These are phyloP conservation scores for Heliosperma pusillum DNA, from an alignment of 148 eudicot genomes.

Conservation along the genomic window DNA sequence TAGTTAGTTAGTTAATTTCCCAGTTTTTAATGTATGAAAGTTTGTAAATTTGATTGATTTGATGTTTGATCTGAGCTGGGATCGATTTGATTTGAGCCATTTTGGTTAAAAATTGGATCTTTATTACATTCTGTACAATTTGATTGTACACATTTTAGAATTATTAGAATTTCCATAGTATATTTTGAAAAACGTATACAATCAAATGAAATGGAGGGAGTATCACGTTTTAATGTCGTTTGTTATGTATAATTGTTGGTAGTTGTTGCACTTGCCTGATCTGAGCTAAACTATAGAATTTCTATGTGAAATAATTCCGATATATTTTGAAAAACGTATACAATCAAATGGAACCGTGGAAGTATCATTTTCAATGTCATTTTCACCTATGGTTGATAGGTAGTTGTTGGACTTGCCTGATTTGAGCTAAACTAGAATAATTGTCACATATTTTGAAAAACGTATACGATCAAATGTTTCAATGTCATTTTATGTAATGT, in stretches of 20 bases:
- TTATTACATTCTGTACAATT: background rate
- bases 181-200: background rate
- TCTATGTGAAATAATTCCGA: background rate
- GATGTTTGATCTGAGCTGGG: slow-evolving; percentile 15
- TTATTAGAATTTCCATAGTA: background rate
- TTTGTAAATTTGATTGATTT: slow-evolving; percentile 12
- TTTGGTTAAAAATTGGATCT: slow-evolving; percentile 6
- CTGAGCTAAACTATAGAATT: background rate
- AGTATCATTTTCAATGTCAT: too few relatives aligned
- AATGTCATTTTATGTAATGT: too few relatives aligned
- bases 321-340: too few relatives aligned
- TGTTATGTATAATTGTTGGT: background rate
- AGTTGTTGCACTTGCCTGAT: slow-evolving; percentile 15
- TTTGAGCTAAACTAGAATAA: too few relatives aligned
- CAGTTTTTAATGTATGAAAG: background rate
- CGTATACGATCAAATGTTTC: background rate
- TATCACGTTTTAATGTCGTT: background rate
- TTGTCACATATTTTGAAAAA: background rate
- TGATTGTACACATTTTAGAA: background rate
- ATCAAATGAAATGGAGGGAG: background rate
- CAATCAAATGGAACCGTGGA: background rate
- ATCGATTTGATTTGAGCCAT: slow-evolving; percentile 8
- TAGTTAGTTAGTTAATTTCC: background rate
- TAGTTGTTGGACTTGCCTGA: too few relatives aligned
- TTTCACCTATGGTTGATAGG: too few relatives aligned